phyloP scores from a whole-genome alignment of 805 yeast genomes.

The Kluyveromyces dobzhanskii region DNA sequence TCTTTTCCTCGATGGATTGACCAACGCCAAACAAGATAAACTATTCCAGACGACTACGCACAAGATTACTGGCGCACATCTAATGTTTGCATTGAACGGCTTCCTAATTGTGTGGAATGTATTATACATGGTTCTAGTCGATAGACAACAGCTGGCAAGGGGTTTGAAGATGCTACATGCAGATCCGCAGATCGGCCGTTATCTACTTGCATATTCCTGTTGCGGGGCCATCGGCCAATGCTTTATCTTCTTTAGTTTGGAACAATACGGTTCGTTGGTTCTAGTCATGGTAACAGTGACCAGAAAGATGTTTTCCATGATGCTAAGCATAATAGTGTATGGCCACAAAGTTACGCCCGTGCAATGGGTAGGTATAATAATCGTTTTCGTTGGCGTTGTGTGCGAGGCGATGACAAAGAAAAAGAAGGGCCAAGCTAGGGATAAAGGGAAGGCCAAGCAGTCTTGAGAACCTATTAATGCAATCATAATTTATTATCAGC shows the following conservation, averaged over 20 bases:
- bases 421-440: background rate
- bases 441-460: too few species aligned
- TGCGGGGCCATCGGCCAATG: conserved; percentile 91
- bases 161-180: conserved; percentile 32
- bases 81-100: conserved; percentile 68
- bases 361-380: conserved; percentile 73
- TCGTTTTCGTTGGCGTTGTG: conserved; percentile 82
- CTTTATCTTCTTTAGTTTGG: conserved; percentile 81
- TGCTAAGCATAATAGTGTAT: conserved; percentile 75
- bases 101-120: conserved; percentile 39
- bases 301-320: conserved; percentile 93
- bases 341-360: conserved; percentile 57
- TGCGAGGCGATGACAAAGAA: conserved; percentile 58
- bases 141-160: conserved; percentile 19
- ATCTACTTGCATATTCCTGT: conserved; percentile 57
- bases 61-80: conserved; percentile 69
- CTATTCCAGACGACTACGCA: conserved; percentile 44
- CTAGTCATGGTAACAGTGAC: conserved; percentile 93
- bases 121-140: conserved; percentile 33
- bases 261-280: conserved; percentile 74
- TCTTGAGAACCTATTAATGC: too few species aligned
- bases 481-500: too few species aligned
- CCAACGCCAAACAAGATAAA: conserved; percentile 89
- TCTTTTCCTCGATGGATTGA: conserved; percentile 79
- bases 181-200: conserved; percentile 44